Evolutionary conservation across 805 yeast genomes (phyloP), one percentile per base, ranked within the genome.

Genomic region (Nakazawaea pomicola): DNA sequence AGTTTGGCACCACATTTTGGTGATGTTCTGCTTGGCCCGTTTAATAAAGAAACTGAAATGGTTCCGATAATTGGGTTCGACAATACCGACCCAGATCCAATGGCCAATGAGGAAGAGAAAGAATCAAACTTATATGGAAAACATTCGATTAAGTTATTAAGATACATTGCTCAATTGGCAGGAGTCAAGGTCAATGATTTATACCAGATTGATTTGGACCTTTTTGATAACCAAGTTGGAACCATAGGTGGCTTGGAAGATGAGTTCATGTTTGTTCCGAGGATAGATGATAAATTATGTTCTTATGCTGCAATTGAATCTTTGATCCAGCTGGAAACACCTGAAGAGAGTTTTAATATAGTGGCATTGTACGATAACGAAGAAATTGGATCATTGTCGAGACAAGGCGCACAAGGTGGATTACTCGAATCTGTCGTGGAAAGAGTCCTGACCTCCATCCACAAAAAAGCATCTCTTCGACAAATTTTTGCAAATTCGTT

Each of bases 1-100:
- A 74, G 91, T 1, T 68, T 88, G 54, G 95, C 95, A 6, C 89
- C 89, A 3, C 95, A 87, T 64, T 88, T 87, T 57, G 95, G 95
- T 35, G 64, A 65, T 2, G 79, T 78, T 5, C 71, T 88, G 4
- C 55, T 61, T 17, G 82, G 82, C 6, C 90, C 90, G 4, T 84
- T 81, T 63, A 85, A 88, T 62, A 67, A 64, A 40, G 95, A 87
- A 58, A 82, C 83, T 19, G 78, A 80, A 54, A 79, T 83, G 38
- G 83, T 85, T n/a, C 96, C 96, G 1, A 76, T 88, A 8, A 65
- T 83, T 40, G 95, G 89, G 0, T 82, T 68, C 49, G 61, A 50
- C 14, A 51, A 47, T 4, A 49, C 51, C 4, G 67, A 61, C n/a
- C 62, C 57, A 8, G 65, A 58, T 38, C 65, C 53, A 14, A 65